A percentile compares a stretch with the other conserved stretches of the same genome.
Evolutionary conservation across 2,329 filamentous ascomycete species (phyloP).

Genomic region (Tolypocladium inflatum): DNA sequence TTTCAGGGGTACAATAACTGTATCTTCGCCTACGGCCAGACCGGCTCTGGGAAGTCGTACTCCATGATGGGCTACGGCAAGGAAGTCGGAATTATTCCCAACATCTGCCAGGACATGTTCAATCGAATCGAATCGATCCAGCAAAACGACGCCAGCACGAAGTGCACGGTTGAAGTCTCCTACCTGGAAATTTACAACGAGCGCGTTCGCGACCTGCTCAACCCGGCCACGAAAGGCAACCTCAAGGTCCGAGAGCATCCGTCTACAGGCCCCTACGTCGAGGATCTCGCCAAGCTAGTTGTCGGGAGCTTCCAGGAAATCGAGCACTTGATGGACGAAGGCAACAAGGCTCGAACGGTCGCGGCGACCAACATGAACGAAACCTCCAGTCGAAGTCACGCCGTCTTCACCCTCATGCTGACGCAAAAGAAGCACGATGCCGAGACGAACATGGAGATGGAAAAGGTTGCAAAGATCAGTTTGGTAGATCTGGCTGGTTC

Average conservation of each 20-base stretch:
- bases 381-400: slow-evolving; percentile 95
- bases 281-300: slow-evolving; percentile 91
- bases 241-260: slow-evolving; percentile 96
- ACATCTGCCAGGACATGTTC: slow-evolving; percentile 98
- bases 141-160: slow-evolving; percentile 64
- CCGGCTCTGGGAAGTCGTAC: slow-evolving; percentile 96
- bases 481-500: slow-evolving; percentile 96
- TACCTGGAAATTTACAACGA: slow-evolving; percentile 99
- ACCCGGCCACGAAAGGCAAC: slow-evolving; percentile 91
- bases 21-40: slow-evolving; percentile 98
- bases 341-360: slow-evolving; percentile 96
- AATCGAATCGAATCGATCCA: slow-evolving; percentile 65
- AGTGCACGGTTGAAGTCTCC: slow-evolving; percentile 93
- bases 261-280: slow-evolving; percentile 93
- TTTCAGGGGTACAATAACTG: slow-evolving; percentile 99
- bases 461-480: slow-evolving; percentile 97
- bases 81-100: slow-evolving; percentile 90
- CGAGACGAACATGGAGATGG: slow-evolving; percentile 93
- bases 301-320: slow-evolving; percentile 93
- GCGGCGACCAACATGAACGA: slow-evolving; percentile 99
- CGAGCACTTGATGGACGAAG: slow-evolving; percentile 96
- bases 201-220: slow-evolving; percentile 87
- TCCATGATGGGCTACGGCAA: slow-evolving; percentile 99
- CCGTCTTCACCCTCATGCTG: slow-evolving; percentile 91
- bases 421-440: slow-evolving; percentile 87